Evolutionary conservation across 2,329 filamentous ascomycete species (phyloP), one percentile per base, ranked within the genome.

Genomic region (Capronia epimyces): DNA sequence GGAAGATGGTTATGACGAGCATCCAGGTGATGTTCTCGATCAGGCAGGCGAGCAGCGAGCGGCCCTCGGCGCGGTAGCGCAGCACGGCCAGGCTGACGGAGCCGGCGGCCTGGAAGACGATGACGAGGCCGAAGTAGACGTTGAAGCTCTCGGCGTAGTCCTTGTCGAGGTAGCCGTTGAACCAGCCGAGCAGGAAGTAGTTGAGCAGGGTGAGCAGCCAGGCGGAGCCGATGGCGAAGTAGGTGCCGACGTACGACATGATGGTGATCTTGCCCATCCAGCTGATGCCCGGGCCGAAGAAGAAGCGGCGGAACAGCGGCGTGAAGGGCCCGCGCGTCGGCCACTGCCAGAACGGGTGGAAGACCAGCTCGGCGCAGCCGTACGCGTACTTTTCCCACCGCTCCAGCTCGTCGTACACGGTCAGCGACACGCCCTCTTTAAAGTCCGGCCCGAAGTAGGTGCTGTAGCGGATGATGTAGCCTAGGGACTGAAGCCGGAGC

Each of bases 371-470:
- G 66, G 86, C 87, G 69, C 87, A 90, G 32, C 87, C 86, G 62
- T 89, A 90, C 2, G 87, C 87, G 65, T 89, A 89, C 69, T 91
- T 91, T 65, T 91, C 87, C 87, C 87, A 91, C 50, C 87, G 83
- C 1, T 85, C 84, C 53, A 91, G 75, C 67, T 91, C 87, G 67
- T 90, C 87, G 64, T 91, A 89, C 8, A 91, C 86, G 0, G 87
- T 91, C 50, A 91, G 73, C 1, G 87, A 90, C 46, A 91, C 87
- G 58, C 87, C 87, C 66, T 91, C 87, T 62, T 87, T 81, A 69
- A 88, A 89, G 5, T 80, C 84, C 3, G 81, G 78, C 27, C 79
- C 78, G 46, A 82, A 79, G 69, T 87, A 89, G 0, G 82, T 77
- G 10, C 79, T 84, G 0, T 88, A 72, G 10, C 86, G 82, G 40